phyloP scores from a whole-genome alignment of 2,329 filamentous ascomycete species.

The Gremmenia infestans region DNA sequence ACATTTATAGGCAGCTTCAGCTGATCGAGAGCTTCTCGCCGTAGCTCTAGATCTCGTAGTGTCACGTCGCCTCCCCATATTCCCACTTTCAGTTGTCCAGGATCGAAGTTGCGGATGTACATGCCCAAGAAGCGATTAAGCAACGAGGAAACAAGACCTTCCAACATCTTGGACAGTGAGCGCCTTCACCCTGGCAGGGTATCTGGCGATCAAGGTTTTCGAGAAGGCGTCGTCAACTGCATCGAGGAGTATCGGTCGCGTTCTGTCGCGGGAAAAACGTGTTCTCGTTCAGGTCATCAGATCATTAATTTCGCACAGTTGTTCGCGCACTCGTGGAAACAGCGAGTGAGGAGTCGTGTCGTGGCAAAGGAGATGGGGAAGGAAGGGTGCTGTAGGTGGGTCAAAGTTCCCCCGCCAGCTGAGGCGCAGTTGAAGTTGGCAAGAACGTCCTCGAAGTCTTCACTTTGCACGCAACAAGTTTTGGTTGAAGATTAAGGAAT shows the following conservation, averaged over 20 bases:
- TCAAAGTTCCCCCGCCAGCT: conserved; percentile 8
- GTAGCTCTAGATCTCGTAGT: conserved; percentile 84
- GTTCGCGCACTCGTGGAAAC: not conserved
- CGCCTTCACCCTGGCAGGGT: conserved; percentile 72
- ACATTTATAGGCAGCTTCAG: conserved; percentile 96
- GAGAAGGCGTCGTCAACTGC: conserved; percentile 17
- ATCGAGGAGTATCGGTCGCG: not conserved
- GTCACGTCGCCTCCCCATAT: conserved; percentile 99
- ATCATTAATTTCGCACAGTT: not conserved
- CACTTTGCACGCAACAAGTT: not conserved
- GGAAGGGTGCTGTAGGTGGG: conserved; percentile 2
- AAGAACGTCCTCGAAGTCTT: not conserved
- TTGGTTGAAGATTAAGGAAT: not conserved
- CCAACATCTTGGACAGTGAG: conserved; percentile 70
- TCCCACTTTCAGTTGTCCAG: conserved; percentile 93
- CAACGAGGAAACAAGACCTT: conserved; percentile 92
- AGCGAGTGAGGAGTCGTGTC: not conserved
- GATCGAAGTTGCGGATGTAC: conserved; percentile 99
- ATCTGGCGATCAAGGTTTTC: conserved; percentile 12
- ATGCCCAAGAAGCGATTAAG: conserved; percentile 99
- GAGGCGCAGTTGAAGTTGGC: not conserved
- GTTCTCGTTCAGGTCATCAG: conserved; percentile 10
- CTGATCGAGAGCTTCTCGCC: conserved; percentile 93
- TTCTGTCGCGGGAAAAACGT: not conserved
- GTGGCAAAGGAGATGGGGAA: not conserved